phyloP scores from a whole-genome alignment of 768 basidiomycete genomes.

The Mycena pura region DNA sequence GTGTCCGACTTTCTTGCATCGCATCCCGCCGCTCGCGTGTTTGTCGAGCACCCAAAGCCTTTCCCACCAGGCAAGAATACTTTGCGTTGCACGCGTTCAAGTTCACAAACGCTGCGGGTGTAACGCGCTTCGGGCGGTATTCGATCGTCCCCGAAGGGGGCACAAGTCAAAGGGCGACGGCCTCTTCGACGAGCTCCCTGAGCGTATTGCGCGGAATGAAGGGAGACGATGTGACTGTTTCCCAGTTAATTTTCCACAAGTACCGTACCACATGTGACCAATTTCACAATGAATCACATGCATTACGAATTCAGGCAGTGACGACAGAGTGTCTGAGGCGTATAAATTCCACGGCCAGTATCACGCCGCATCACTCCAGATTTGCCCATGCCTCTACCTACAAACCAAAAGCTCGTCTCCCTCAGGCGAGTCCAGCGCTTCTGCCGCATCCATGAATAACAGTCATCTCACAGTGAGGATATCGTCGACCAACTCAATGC shows the following conservation, averaged over 20 bases:
- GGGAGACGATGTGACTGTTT: too few relatives aligned
- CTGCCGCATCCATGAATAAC: too few relatives aligned
- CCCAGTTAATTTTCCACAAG: too few relatives aligned
- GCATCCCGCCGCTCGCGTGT: conserved; percentile 25
- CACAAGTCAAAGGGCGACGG: conserved; percentile 22
- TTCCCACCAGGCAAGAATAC: conserved; percentile 24
- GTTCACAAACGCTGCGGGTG: conserved; percentile 25
- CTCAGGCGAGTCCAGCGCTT: too few relatives aligned
- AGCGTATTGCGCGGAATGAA: conserved; percentile 21
- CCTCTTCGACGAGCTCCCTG: conserved; percentile 27
- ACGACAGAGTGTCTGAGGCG: too few relatives aligned
- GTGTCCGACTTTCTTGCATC: conserved; percentile 21
- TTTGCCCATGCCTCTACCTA: too few relatives aligned
- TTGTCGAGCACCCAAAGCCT: conserved; percentile 29
- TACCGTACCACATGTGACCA: too few relatives aligned
- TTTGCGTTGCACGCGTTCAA: conserved; percentile 29
- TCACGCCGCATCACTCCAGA: too few relatives aligned
- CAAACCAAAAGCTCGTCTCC: too few relatives aligned
- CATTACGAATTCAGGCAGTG: too few relatives aligned
- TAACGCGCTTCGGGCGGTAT: conserved; percentile 25
- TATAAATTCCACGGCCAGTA: too few relatives aligned
- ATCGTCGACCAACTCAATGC: conserved; percentile 21
- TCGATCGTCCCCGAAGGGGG: conserved; percentile 25
- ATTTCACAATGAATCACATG: too few relatives aligned
- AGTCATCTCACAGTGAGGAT: not conserved